Conservation (phyloP, 176 grass and related monocot species). For the Leersia perrieri region DNA sequence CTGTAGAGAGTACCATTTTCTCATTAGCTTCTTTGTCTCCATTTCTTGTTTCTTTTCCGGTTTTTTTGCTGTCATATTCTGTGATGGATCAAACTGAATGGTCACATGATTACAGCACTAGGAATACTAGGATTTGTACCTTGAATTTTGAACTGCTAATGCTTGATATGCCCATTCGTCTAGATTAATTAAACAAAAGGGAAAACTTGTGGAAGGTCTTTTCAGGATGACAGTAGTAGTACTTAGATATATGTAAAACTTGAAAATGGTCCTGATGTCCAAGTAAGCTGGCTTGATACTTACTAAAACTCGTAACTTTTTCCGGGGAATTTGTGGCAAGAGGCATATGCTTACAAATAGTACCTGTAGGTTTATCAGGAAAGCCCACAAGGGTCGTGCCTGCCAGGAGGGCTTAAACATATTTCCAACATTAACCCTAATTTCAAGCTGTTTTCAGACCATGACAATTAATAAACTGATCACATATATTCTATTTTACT, state of each 20-base stretch:
- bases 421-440: not conserved
- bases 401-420: not conserved
- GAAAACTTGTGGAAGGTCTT: not conserved
- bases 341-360: not conserved
- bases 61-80: not conserved
- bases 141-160: not conserved
- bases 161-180: not conserved
- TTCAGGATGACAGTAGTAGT: not conserved
- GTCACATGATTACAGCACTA: not conserved
- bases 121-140: not conserved
- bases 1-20: not conserved
- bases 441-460: not conserved
- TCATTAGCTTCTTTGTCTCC: not conserved
- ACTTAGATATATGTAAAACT: not conserved
- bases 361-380: not conserved
- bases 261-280: not conserved
- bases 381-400: not conserved
- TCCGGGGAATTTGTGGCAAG: not conserved
- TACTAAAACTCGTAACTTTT: not conserved
- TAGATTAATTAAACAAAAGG: not conserved
- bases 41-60: conserved; percentile 3
- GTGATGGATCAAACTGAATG: not conserved
- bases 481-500: not conserved
- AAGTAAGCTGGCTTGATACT: not conserved
- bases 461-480: not conserved